Base-by-base conservation (phyloP, 352 stramenopile genomes). In the Aphanomyces astaci region DNA sequence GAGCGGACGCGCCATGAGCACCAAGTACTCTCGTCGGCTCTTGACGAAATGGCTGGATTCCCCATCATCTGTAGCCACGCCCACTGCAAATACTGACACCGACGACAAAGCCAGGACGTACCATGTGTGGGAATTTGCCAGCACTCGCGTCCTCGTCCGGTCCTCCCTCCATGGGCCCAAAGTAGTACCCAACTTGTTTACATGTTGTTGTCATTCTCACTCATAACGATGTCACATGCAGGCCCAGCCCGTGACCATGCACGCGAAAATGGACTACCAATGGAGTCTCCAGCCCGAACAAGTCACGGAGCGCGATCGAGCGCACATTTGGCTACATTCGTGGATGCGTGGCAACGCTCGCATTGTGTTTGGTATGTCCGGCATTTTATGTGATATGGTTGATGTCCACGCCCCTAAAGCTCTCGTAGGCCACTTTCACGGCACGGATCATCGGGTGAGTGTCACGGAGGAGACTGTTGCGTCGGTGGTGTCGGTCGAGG, bases 251-350 rank as follows among this genome's bases (percentile, higher is more conserved):
- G 66, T 90, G 51, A 89, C 80, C 10, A 56, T 94, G 2, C 88
- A 90, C 46, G 74, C 88, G 30, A 94, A 92, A 52, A 72, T 82
- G 7, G 84, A 94, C 66, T 82, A 87, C 31, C 73, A 76, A 24
- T 70, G 74, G 9, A 64, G 87, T 0, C 73, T 73, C n/a, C 22
- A 87, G 5, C 67, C 78, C 17, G 86, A 94, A 57, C 76, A 80
- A 65, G 60, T 93, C 24, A 86, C 81, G 17, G 68, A 68, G 1
- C 86, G 78, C 55, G 86, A 94, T 56, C 70, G 78, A 40, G 78
- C 78, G 19, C 74, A 75, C 1, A 80, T 90, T 52, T 91, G 84
- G 84, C 64, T 94, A 1, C 80, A 93, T 69, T 86, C 84, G 3
- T 94, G 86, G 86, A 71, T 94, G 15, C 80, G 84, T 9, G 84